Conservation (phyloP, 2,329 filamentous ascomycete genomes). For the Calcarisporium arbuscula region DNA sequence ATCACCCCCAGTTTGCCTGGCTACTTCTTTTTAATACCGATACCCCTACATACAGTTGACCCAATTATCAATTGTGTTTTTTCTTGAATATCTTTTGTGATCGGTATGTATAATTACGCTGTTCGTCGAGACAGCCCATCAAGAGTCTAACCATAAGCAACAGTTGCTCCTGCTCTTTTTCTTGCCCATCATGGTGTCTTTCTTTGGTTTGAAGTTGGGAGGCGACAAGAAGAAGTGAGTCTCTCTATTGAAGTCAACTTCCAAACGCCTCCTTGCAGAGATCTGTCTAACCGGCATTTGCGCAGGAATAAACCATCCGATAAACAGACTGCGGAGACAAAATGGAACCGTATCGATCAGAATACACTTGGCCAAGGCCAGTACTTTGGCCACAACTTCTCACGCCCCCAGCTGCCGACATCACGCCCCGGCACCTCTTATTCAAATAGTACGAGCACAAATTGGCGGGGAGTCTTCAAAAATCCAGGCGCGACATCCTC, state of each 20-base stretch:
- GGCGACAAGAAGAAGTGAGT: slow-evolving; percentile 50
- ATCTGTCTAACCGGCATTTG: slow-evolving; percentile 1
- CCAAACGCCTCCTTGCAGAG: too few species aligned
- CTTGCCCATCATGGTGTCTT: slow-evolving; percentile 44
- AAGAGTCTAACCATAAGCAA: too few species aligned
- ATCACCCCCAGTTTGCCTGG: too few species aligned
- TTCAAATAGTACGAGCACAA: slow-evolving; percentile 20
- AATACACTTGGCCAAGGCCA: slow-evolving; percentile 26
- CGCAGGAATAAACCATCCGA: slow-evolving; percentile 17
- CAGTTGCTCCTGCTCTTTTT: background rate
- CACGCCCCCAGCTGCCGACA: slow-evolving; percentile 25
- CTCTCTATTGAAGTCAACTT: background rate
- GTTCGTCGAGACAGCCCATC: too few species aligned
- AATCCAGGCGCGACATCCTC: slow-evolving; percentile 34
- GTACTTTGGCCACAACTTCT: slow-evolving; percentile 29
- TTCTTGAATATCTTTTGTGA: too few species aligned
- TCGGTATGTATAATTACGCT: too few species aligned
- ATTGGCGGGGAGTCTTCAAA: slow-evolving; percentile 28
- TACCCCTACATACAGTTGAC: too few species aligned
- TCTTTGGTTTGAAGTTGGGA: slow-evolving; percentile 51
- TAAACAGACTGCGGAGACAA: slow-evolving; percentile 13
- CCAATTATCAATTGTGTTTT: too few species aligned
- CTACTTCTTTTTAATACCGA: too few species aligned
- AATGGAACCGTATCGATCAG: slow-evolving; percentile 26
- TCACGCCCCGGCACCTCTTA: slow-evolving; percentile 35